Evolutionary conservation across 2,329 filamentous ascomycete species (phyloP), one percentile per base, ranked within the genome.

Genomic region (Pyrenophora tritici-repentis): DNA sequence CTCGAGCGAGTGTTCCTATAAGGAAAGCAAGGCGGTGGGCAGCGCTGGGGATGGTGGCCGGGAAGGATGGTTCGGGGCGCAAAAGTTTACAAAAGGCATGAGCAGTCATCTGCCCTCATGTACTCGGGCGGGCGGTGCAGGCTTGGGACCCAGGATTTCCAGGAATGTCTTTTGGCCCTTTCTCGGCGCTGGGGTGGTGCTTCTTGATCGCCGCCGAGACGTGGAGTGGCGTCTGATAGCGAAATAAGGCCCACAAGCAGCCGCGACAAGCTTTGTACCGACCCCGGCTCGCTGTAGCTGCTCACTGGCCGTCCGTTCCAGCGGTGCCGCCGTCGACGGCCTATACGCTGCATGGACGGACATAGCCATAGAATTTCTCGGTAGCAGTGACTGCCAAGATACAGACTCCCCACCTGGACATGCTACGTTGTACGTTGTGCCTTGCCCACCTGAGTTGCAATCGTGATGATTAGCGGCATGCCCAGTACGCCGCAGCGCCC

Each of bases 251-350:
- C 67, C 56, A 61, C 64, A 62, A 62, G 59, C 61, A 58, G 66
- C 63, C 64, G 62, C 53, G 62, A 63, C 67, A 71, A 73, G 70
- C 68, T 73, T 72, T 73, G 62, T 66, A 66, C 63, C 65, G 66
- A 68, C 63, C 65, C 65, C 63, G 66, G 26, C 26, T 13, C 10
- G 26, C 26, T 29, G 26, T 69, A 61, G 56, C 59, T 64, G 58
- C 39, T 34, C 39, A 43, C 38, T 47, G 59, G 50, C 54, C 50
- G 42, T 43, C 48, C 56, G 42, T 49, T 47, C 50, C 53, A 52
- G 50, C 50, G 38, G 61, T 58, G 43, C 55, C 43, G 33, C 32
- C 22, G 18, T 33, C 14, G 26, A 39, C 2, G 26, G 26, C 6
- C 22, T 9, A 24, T 7, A 9, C 7, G 8, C 22, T 24, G 22